These are phyloP conservation scores for Lizonia empirigonia DNA, from an alignment of 2,329 filamentous ascomycete genomes.

Conservation along the genomic window DNA sequence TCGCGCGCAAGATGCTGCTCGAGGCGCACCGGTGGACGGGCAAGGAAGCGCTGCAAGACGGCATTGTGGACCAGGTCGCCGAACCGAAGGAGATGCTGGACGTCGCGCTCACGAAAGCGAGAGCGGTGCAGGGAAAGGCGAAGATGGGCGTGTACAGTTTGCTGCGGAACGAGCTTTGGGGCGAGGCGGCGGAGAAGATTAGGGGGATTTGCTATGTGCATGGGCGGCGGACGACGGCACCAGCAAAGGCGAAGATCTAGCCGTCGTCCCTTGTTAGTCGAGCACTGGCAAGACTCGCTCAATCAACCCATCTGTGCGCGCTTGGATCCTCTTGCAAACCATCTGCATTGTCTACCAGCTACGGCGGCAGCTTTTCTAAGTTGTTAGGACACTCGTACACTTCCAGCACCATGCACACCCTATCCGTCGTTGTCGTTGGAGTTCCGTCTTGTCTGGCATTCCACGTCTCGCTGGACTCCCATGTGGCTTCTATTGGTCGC, in stretches of 20 bases:
- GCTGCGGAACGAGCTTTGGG: conserved; percentile 59
- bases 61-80: conserved; percentile 60
- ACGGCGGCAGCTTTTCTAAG: too few species aligned
- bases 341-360: too few species aligned
- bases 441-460: too few species aligned
- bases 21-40: conserved; percentile 63
- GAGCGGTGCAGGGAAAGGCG: conserved; percentile 49
- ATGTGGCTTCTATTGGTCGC: too few species aligned
- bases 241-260: conserved; percentile 57
- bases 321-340: too few species aligned
- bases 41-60: conserved; percentile 57
- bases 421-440: too few species aligned
- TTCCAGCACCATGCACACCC: too few species aligned
- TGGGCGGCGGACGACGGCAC: conserved; percentile 50
- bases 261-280: too few species aligned
- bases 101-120: conserved; percentile 54
- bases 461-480: too few species aligned
- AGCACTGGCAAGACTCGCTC: too few species aligned
- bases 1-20: conserved; percentile 62
- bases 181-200: conserved; percentile 59
- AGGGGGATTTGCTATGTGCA: conserved; percentile 61
- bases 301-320: too few species aligned
- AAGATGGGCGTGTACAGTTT: conserved; percentile 60
- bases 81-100: conserved; percentile 55
- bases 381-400: too few species aligned